phyloP scores from a whole-genome alignment of 768 basidiomycete species.

The Sistotremastrum suecicum region DNA sequence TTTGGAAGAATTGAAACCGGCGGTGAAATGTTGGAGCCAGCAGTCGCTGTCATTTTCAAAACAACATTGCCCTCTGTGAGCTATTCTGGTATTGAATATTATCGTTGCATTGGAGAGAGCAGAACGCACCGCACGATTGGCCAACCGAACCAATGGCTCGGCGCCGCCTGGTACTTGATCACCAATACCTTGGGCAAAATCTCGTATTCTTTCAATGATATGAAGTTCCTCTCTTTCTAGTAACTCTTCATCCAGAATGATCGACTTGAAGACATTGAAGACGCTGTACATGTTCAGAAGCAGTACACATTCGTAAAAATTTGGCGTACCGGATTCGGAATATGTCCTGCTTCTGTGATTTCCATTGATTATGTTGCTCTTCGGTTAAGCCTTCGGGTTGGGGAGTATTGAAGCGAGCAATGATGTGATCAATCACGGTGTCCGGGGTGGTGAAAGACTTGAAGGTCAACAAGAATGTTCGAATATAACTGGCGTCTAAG shows the following conservation, averaged over 20 bases:
- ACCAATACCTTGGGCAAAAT: constrained; percentile 58
- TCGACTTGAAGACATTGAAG: constrained; percentile 78
- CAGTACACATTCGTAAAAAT: neutral
- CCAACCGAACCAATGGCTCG: constrained; percentile 56
- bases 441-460: constrained; percentile 82
- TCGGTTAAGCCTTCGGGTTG: constrained; percentile 53
- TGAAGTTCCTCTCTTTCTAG: constrained; percentile 78
- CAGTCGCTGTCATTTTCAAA: constrained; percentile 41
- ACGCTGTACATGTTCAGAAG: constrained; percentile 35
- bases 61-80: constrained; percentile 41
- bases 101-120: neutral
- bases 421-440: constrained; percentile 70
- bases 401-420: constrained; percentile 64
- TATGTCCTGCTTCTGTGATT: constrained; percentile 69
- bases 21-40: constrained; percentile 36
- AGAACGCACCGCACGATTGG: constrained; percentile 64
- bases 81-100: constrained; percentile 2
- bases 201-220: constrained; percentile 70
- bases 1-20: constrained; percentile 70
- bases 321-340: constrained; percentile 67
- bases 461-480: constrained; percentile 91
- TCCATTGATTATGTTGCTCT: constrained; percentile 65
- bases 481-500: constrained; percentile 64
- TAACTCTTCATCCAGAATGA: constrained; percentile 74
- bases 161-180: constrained; percentile 45